phyloP scores from a whole-genome alignment of 768 basidiomycete genomes.

The Coprinopsis cinerea region DNA sequence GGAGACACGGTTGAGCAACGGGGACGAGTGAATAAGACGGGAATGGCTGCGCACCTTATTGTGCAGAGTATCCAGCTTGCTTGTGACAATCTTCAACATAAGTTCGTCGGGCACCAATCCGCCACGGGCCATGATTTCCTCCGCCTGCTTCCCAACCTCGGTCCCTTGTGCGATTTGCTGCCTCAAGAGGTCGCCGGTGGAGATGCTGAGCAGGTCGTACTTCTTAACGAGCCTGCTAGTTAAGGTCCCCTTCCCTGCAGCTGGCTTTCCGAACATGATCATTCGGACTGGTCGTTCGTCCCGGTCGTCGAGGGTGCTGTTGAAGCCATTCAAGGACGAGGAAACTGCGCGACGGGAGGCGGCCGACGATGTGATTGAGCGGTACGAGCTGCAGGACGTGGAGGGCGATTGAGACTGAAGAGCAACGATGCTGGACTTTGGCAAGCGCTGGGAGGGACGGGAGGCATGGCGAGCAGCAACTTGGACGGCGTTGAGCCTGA shows the following conservation, averaged over 20 bases:
- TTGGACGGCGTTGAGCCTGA: slow-evolving; percentile 1
- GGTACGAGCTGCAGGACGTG: slow-evolving; percentile 13
- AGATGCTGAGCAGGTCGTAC: slow-evolving; percentile 73
- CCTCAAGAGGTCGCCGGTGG: slow-evolving; percentile 80
- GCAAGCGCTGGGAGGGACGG: slow-evolving; percentile 12
- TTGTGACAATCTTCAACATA: slow-evolving; percentile 71
- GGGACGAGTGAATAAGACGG: not conserved
- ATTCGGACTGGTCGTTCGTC: slow-evolving; percentile 47
- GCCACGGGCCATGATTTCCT: slow-evolving; percentile 74
- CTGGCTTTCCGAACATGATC: slow-evolving; percentile 79
- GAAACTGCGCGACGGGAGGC: slow-evolving; percentile 39
- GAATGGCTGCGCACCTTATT: slow-evolving; percentile 46
- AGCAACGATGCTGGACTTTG: slow-evolving; percentile 11
- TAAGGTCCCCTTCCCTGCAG: slow-evolving; percentile 83
- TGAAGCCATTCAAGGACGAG: slow-evolving; percentile 42
- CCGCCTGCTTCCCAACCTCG: slow-evolving; percentile 65
- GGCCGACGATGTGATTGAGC: slow-evolving; percentile 18
- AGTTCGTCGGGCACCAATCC: slow-evolving; percentile 74
- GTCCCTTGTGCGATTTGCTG: slow-evolving; percentile 78
- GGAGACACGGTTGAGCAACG: slow-evolving; percentile 1
- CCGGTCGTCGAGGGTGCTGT: slow-evolving; percentile 30
- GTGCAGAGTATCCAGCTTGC: slow-evolving; percentile 58
- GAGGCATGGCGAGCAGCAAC: slow-evolving; percentile 12
- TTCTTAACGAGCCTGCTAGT: slow-evolving; percentile 69
- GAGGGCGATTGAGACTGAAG: slow-evolving; percentile 12